Base-by-base conservation (phyloP, 257 asterid species). In the Solanum bulbocastanum region DNA sequence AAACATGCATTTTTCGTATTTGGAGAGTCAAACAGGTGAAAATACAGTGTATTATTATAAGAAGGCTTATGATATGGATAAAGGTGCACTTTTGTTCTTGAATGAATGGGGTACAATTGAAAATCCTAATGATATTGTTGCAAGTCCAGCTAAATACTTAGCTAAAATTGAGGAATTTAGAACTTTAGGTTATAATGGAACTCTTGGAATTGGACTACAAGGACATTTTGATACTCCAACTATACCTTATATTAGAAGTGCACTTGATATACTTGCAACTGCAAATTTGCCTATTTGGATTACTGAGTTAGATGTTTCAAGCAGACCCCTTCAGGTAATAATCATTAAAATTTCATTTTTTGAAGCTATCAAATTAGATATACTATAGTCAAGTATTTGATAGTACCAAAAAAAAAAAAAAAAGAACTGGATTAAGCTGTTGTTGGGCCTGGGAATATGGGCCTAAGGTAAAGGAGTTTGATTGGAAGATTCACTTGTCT, bases 251-350 rank as follows among this genome's bases (percentile, higher is more conserved):
- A 87, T 90, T 0, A 89, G 96, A 10, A 89, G 95, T 27, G 82
- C 87, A 13, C 87, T 94, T 42, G 98, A 94, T 60, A 81, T 89
- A 13, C 87, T 93, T 10, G 94, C 92, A 8, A 91, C 91, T 13
- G 87, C 92, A 8, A 88, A 87, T 8, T 71, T 91, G 85, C 94
- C 95, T 5, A 88, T 94, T 3, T 94, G 98, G 95, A 84, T 94
- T 76, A 94, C 95, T 0, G 96, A 94, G 32, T 73, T 93, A 4
- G 95, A 93, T 32, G 82, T 72, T 36, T 69, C 25, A 58, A 10
- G 16, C 30, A 25, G 60, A 56, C 32, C 65, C 37, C 88, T 87
- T 84, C 87, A 68, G 69, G 84, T 25, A 37, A 27, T n/a, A 23
- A n/a, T n/a, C 1, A 62, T 23, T 52, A 16, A 44, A 56, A 56